A percentile compares a stretch with the other conserved stretches of the same genome.
phyloP scores from a whole-genome alignment of 106 monocot species.

The Xerophyta viscosa region DNA sequence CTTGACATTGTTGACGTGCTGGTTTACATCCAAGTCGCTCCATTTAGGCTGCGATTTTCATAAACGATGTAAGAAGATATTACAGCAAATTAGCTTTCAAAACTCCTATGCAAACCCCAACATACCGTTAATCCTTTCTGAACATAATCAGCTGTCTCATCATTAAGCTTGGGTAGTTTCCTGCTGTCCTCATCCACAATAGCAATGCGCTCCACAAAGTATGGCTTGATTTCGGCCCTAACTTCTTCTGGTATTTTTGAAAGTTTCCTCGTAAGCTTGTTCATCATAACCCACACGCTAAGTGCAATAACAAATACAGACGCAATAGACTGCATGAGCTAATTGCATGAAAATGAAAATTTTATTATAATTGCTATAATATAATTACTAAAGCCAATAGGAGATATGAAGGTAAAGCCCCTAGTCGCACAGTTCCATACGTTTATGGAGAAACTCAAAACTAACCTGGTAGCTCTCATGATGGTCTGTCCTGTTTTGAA shows the following conservation, averaged over 20 bases:
- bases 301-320: too few relatives aligned
- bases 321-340: too few relatives aligned
- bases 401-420: too few relatives aligned
- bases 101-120: too few relatives aligned
- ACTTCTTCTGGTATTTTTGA: slow-evolving; percentile 50
- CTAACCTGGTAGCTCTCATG: slow-evolving; percentile 78
- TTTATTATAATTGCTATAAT: too few relatives aligned
- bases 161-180: slow-evolving; percentile 68
- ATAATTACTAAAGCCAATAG: too few relatives aligned
- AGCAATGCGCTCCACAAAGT: slow-evolving; percentile 51
- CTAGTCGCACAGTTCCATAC: too few relatives aligned
- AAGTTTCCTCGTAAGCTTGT: slow-evolving; percentile 38
- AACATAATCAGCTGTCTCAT: slow-evolving; percentile 51
- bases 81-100: too few relatives aligned
- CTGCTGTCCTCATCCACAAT: slow-evolving; percentile 67
- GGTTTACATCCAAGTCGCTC: slow-evolving; percentile 86
- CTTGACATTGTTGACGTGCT: slow-evolving; percentile 29
- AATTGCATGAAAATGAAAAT: too few relatives aligned
- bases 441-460: too few relatives aligned
- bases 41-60: slow-evolving; percentile 64
- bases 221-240: slow-evolving; percentile 28
- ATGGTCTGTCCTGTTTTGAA: slow-evolving; percentile 60
- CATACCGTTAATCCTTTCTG: slow-evolving; percentile 66
- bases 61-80: too few relatives aligned
- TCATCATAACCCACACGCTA: slow-evolving; percentile 97